phyloP scores from a whole-genome alignment of 108 stramenopile genomes.

The Nitzschia palea region DNA sequence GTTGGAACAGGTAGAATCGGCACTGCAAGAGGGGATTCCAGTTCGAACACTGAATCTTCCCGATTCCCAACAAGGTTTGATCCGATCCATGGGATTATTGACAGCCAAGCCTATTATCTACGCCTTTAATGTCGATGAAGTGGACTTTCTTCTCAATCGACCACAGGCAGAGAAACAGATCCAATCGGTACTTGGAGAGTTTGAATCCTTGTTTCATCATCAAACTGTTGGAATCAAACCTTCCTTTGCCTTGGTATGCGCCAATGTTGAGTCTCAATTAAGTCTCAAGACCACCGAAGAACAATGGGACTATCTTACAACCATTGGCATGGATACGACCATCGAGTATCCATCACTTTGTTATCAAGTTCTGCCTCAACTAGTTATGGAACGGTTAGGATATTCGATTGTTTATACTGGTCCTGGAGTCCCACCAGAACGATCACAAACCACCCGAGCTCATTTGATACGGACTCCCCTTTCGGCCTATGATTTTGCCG shows the following conservation, averaged over 20 bases:
- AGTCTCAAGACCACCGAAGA: conserved; percentile 44
- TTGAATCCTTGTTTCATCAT: conserved; percentile 4
- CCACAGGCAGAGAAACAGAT: conserved; percentile 43
- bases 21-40: conserved; percentile 60
- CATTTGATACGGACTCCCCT: conserved; percentile 39
- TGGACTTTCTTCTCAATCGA: conserved; percentile 48
- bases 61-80: conserved; percentile 33
- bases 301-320: conserved; percentile 58
- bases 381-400: conserved; percentile 47
- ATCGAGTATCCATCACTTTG: conserved; percentile 26
- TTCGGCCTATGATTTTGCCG: conserved; percentile 51
- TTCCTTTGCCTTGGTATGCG: conserved; percentile 67
- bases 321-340: conserved; percentile 45
- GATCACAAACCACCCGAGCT: conserved; percentile 64
- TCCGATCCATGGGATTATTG: conserved; percentile 75
- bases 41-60: conserved; percentile 62
- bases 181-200: conserved; percentile 31
- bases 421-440: conserved; percentile 62
- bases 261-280: conserved; percentile 82
- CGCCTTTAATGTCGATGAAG: conserved; percentile 92
- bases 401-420: conserved; percentile 57
- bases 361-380: conserved; percentile 40
- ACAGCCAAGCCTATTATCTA: conserved; percentile 87
- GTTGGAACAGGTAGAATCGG: conserved; percentile 52
- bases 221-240: background rate